Evolutionary conservation across 2,329 filamentous ascomycete species (phyloP).

Genomic region (Lasiodiplodia hormozganensis): DNA sequence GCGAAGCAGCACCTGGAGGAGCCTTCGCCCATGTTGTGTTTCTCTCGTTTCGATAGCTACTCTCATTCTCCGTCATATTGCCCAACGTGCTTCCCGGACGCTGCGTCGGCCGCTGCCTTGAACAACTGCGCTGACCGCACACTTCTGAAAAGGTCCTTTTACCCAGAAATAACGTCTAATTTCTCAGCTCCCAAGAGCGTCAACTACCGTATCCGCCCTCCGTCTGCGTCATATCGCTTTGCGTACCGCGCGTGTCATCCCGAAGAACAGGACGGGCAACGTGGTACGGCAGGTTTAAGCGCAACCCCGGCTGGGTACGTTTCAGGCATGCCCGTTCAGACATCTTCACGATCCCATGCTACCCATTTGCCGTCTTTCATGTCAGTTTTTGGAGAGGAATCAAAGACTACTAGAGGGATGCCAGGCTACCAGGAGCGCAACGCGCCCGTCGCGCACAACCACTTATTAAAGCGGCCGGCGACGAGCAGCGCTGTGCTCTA

Average conservation of each 20-base stretch:
- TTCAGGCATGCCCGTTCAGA: constrained; percentile 47
- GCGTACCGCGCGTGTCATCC: constrained; percentile 11
- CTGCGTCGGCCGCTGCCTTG: constrained; percentile 39
- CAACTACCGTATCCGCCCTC: constrained; percentile 30
- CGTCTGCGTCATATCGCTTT: background rate
- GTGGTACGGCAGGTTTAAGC: constrained; percentile 9
- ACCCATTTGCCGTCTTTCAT: constrained; percentile 73
- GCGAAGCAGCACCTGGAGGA: constrained; percentile 4
- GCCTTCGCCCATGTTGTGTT: constrained; percentile 1
- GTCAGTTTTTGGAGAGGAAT: constrained; percentile 74
- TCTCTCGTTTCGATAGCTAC: constrained; percentile 23
- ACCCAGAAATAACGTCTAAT: constrained; percentile 41
- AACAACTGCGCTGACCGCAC: constrained; percentile 44
- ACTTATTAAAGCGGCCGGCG: constrained; percentile 42
- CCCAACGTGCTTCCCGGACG: constrained; percentile 24
- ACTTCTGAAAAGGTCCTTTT: constrained; percentile 44
- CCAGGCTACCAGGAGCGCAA: constrained; percentile 52
- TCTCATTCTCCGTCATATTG: constrained; percentile 27
- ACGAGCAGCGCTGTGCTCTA: constrained; percentile 44
- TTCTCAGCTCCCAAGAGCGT: constrained; percentile 41
- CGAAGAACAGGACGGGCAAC: constrained; percentile 12
- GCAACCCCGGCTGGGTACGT: background rate
- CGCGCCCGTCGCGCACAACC: constrained; percentile 38
- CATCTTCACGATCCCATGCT: constrained; percentile 42
- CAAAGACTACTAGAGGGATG: constrained; percentile 52